Evolutionary conservation across 371 early-diverging fungal genomes (phyloP).

Genomic region (Mortierella sp.): DNA sequence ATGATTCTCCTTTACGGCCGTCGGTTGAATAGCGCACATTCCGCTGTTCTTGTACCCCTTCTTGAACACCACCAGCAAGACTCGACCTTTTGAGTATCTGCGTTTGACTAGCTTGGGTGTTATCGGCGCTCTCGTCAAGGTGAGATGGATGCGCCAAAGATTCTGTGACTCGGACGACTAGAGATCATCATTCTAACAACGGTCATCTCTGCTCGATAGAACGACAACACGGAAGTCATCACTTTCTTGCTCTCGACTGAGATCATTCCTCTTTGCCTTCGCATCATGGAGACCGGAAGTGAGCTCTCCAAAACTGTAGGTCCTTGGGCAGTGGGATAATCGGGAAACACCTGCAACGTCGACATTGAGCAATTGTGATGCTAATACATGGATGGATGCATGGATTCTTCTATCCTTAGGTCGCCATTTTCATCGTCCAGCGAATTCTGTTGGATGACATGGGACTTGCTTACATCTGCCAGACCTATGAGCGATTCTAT

Average conservation of each 20-base stretch:
- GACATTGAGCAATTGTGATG: too few relatives aligned
- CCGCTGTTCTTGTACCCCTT: constrained; percentile 98
- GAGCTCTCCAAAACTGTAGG: constrained; percentile 96
- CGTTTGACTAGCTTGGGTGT: constrained; percentile 95
- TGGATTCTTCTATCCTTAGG: constrained; percentile 42
- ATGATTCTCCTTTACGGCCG: too few relatives aligned
- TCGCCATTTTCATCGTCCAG: constrained; percentile 97
- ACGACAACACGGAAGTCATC: constrained; percentile 95
- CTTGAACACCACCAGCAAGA: constrained; percentile 95
- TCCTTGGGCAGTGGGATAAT: too few relatives aligned
- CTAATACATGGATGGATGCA: background rate
- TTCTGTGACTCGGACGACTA: background rate
- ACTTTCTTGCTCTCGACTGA: constrained; percentile 96
- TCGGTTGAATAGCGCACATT: constrained; percentile 88
- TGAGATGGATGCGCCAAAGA: constrained; percentile 30
- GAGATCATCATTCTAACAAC: background rate
- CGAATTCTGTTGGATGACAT: constrained; percentile 95
- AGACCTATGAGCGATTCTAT: constrained; percentile 97
- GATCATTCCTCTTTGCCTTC: constrained; percentile 97
- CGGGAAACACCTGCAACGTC: too few relatives aligned
- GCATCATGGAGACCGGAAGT: constrained; percentile 98
- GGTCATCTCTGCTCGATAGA: constrained; percentile 57
- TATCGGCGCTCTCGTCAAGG: constrained; percentile 96
- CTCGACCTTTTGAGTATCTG: constrained; percentile 94
- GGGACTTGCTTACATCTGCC: constrained; percentile 97